Evolutionary conservation across 2,329 filamentous ascomycete species (phyloP).

Genomic region (Bipolaris gigantea): DNA sequence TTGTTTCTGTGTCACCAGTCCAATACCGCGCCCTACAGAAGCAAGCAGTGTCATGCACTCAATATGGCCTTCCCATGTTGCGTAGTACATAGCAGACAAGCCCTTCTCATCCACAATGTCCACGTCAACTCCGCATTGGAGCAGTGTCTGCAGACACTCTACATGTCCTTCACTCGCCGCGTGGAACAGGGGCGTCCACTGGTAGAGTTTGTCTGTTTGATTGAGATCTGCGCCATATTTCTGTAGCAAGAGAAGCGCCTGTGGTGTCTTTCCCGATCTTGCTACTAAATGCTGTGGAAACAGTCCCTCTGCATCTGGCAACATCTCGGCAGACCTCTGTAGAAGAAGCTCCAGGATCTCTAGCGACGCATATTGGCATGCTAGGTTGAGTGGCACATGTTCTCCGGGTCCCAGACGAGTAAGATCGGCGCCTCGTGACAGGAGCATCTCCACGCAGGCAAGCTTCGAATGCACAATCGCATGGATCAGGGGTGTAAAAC

Average conservation of each 20-base stretch:
- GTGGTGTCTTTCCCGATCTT: constrained; percentile 78
- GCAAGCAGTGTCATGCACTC: constrained; percentile 90
- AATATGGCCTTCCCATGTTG: constrained; percentile 94
- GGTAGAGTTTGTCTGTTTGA: constrained; percentile 92
- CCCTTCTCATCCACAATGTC: constrained; percentile 88
- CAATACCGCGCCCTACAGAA: constrained; percentile 49
- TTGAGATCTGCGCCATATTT: constrained; percentile 87
- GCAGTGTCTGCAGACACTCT: constrained; percentile 77
- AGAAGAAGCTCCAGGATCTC: constrained; percentile 84
- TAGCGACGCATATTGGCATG: constrained; percentile 88
- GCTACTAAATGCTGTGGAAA: constrained; percentile 98
- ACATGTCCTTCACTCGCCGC: constrained; percentile 96
- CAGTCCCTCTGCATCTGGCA: constrained; percentile 94
- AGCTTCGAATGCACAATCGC: constrained; percentile 87
- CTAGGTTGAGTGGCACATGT: constrained; percentile 90
- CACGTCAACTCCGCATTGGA: constrained; percentile 77
- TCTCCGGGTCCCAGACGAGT: constrained; percentile 85
- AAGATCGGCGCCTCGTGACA: constrained; percentile 78
- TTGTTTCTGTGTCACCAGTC: constrained; percentile 37
- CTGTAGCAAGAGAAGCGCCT: constrained; percentile 77
- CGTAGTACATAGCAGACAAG: constrained; percentile 95
- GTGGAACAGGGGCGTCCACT: constrained; percentile 96
- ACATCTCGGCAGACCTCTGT: constrained; percentile 74
- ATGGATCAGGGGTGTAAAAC: constrained; percentile 94
- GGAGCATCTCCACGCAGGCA: constrained; percentile 75